These are phyloP conservation scores for Staphylotrichum tortipilum DNA, from an alignment of 495 filamentous ascomycete species.

Conservation along the genomic window DNA sequence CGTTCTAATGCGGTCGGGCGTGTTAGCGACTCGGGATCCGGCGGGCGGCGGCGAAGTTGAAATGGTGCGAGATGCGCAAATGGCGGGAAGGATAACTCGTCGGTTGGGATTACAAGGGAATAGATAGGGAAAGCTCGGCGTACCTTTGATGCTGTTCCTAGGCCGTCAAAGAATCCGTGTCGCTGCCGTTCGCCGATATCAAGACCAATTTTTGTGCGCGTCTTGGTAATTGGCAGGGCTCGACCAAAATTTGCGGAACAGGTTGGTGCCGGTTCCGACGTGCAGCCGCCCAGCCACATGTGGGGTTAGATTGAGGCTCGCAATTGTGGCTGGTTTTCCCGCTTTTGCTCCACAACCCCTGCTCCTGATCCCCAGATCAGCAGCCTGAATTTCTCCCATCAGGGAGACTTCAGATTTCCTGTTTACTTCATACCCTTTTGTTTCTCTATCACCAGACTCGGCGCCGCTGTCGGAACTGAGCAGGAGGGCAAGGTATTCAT, in stretches of 20 bases:
- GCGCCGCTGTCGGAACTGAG: too few relatives aligned
- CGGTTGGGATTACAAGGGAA: conserved; percentile 6
- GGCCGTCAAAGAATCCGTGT: conserved; percentile 31
- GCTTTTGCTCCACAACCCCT: background rate
- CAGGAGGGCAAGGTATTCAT: too few relatives aligned
- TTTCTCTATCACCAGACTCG: too few relatives aligned
- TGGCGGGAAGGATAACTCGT: conserved; percentile 6
- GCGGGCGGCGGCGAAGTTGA: conserved; percentile 5
- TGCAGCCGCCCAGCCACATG: conserved; percentile 16
- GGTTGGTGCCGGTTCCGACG: conserved; percentile 24
- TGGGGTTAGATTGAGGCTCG: background rate
- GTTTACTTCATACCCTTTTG: too few relatives aligned
- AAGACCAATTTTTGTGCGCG: conserved; percentile 31
- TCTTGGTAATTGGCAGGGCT: conserved; percentile 31
- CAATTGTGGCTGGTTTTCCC: background rate
- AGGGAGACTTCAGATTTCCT: too few relatives aligned
- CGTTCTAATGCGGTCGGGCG: conserved; percentile 13
- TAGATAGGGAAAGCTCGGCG: conserved; percentile 14
- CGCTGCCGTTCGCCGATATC: conserved; percentile 28
- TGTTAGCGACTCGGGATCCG: conserved; percentile 18
- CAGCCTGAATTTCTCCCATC: too few relatives aligned
- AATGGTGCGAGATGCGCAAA: conserved; percentile 12
- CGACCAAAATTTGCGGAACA: conserved; percentile 27
- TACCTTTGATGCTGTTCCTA: conserved; percentile 29
- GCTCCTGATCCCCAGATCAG: background rate